Conservation (phyloP, 2,329 filamentous ascomycete species). For the Penicillium sp. region DNA sequence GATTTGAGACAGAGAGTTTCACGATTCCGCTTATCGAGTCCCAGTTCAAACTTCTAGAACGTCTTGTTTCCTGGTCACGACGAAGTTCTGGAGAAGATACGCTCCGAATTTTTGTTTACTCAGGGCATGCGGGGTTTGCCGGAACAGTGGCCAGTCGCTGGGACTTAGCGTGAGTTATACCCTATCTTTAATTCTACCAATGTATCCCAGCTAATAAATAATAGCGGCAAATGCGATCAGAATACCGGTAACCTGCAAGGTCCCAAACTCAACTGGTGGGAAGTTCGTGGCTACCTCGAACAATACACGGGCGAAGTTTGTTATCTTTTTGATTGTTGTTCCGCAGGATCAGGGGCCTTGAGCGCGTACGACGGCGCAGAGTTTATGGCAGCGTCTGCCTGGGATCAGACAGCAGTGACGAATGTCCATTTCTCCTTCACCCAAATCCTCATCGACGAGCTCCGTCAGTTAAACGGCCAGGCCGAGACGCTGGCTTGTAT, state of each 20-base stretch:
- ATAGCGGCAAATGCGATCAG: too few species aligned
- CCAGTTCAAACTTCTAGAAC: neutral
- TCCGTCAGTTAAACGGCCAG: constrained; percentile 3
- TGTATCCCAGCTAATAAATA: too few species aligned
- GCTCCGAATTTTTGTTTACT: constrained; percentile 13
- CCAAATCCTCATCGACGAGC: constrained; percentile 4
- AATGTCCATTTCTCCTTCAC: constrained; percentile 17
- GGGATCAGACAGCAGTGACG: constrained; percentile 13
- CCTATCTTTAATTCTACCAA: too few species aligned
- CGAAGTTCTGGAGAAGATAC: neutral
- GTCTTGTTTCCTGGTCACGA: neutral
- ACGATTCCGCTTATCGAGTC: constrained; percentile 2
- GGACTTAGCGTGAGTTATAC: constrained; percentile 2
- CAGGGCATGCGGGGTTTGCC: constrained; percentile 7
- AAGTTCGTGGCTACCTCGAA: neutral
- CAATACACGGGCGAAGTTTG: neutral
- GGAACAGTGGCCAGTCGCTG: neutral
- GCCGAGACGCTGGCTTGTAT: constrained; percentile 5
- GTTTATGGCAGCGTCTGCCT: constrained; percentile 8
- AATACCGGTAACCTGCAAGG: neutral
- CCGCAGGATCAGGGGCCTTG: constrained; percentile 2
- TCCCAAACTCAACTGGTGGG: constrained; percentile 6
- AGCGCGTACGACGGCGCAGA: constrained; percentile 5
- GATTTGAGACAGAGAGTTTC: constrained; percentile 7
- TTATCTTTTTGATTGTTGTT: constrained; percentile 13